Evolutionary conservation across 2,329 filamentous ascomycete species (phyloP), one percentile per base, ranked within the genome.

Genomic region (Parastagonospora avenae): DNA sequence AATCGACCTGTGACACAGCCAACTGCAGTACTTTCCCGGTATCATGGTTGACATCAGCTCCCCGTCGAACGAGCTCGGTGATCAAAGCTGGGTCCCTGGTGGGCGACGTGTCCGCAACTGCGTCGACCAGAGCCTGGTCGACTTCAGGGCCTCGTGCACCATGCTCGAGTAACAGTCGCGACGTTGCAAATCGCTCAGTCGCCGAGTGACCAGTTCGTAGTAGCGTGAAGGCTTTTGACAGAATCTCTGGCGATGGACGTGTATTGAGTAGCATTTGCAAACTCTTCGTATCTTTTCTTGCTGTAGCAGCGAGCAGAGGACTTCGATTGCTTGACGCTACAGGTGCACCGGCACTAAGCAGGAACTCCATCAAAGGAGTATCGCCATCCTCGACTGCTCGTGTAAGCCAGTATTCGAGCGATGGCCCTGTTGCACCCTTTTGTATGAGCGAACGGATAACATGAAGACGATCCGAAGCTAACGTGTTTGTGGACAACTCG

Each of bases 361-460:
- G 50, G 8, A 72, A 47, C 30, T 67, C 64, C 35, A 68, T 53
- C 31, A 72, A 42, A n/a, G 48, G 29, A 2, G 52, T 42, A 30
- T 73, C 70, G 27, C 59, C 57, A 31, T 72, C 67, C 48, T 71
- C 63, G 1, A 67, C 64, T 8, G 67, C 63, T 15, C 60, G 52
- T 15, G 62, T 59, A 12, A 73, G 59, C 59, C 66, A 67, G 19
- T 50, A 54, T 29, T 56, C 56, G 5, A 73, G 59, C 28, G 67
- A 50, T n/a, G 48, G 46, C 2, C 68, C 67, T 16, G 42, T 63
- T 37, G 66, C 69, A 27, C 69, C 70, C 38, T 63, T 67, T 10
- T 61, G 54, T 6, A 71, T 44, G 6, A 73, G 52, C 4, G 50
- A 46, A 6, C 55, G 56, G 4, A 72, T 57, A 4, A 71, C 41